Percentiles rank a stretch among this genome's conserved stretches.
These are phyloP conservation scores for Xylaria curta DNA, from an alignment of 495 filamentous ascomycete species.

Conservation along the genomic window DNA sequence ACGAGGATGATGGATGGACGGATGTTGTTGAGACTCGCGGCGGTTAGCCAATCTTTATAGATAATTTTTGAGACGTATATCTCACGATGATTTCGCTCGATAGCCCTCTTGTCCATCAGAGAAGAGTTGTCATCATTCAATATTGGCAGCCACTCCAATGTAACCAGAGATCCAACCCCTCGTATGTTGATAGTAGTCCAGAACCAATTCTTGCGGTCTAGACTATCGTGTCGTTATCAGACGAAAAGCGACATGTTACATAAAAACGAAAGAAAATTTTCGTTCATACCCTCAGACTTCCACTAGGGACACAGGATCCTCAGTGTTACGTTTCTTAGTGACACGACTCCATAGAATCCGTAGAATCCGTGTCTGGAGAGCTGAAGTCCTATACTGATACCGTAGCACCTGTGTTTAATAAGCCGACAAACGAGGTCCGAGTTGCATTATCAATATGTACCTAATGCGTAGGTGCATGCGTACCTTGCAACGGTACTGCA, in stretches of 20 bases:
- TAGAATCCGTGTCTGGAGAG: not conserved
- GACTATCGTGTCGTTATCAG: not conserved
- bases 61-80: not conserved
- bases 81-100: not conserved
- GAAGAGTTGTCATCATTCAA: not conserved
- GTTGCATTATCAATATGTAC: not conserved
- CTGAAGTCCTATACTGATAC: constrained; percentile 1
- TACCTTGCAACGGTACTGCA: not conserved
- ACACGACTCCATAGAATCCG: not conserved
- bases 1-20: not conserved
- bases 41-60: not conserved
- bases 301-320: not conserved
- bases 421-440: not conserved
- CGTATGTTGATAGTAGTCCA: not conserved
- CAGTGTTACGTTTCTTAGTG: constrained; percentile 3
- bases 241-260: constrained; percentile 6
- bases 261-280: not conserved
- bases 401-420: not conserved
- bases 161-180: not conserved
- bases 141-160: not conserved
- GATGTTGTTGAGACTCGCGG: not conserved
- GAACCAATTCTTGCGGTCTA: not conserved
- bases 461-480: not conserved
- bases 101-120: not conserved
- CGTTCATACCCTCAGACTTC: not conserved